Percentiles rank a stretch among this genome's conserved stretches.
phyloP scores from a whole-genome alignment of 2,329 filamentous ascomycete genomes.

The Neonectria ditissima region DNA sequence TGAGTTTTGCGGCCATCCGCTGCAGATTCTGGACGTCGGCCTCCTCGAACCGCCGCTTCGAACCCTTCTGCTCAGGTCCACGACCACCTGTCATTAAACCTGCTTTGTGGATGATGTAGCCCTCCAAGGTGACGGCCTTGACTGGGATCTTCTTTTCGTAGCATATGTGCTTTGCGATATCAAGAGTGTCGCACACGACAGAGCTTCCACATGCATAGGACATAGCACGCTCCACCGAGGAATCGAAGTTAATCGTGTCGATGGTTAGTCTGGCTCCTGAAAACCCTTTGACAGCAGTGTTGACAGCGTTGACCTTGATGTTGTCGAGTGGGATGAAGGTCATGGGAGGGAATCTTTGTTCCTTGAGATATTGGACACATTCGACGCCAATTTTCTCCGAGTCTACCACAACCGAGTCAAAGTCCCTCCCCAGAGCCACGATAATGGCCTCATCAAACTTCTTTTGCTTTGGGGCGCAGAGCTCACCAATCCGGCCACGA shows the following conservation, averaged over 20 bases:
- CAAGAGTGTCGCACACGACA: constrained; percentile 90
- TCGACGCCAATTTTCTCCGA: constrained; percentile 94
- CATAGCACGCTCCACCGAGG: constrained; percentile 89
- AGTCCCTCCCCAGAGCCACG: constrained; percentile 90
- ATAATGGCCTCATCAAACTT: constrained; percentile 95
- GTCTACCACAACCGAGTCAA: constrained; percentile 94
- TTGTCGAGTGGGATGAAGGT: constrained; percentile 98
- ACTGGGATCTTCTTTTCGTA: constrained; percentile 88
- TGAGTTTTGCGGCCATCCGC: constrained; percentile 78
- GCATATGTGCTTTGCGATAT: constrained; percentile 88
- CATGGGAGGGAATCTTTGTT: constrained; percentile 86
- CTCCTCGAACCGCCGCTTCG: constrained; percentile 88
- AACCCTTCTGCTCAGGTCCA: constrained; percentile 78
- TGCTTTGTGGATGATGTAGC: constrained; percentile 96
- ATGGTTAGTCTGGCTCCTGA: constrained; percentile 89
- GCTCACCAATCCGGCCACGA: constrained; percentile 87
- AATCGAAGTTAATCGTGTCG: constrained; percentile 95
- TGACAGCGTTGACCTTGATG: constrained; percentile 92
- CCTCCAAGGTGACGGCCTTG: constrained; percentile 94
- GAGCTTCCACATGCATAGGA: constrained; percentile 95
- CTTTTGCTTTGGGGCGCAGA: constrained; percentile 97
- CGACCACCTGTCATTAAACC: constrained; percentile 97
- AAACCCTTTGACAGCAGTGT: constrained; percentile 90
- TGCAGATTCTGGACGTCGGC: constrained; percentile 88
- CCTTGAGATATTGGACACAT: constrained; percentile 93